These are phyloP conservation scores for Penicillium sp. DNA, from an alignment of 2,329 filamentous ascomycete species.

Conservation along the genomic window DNA sequence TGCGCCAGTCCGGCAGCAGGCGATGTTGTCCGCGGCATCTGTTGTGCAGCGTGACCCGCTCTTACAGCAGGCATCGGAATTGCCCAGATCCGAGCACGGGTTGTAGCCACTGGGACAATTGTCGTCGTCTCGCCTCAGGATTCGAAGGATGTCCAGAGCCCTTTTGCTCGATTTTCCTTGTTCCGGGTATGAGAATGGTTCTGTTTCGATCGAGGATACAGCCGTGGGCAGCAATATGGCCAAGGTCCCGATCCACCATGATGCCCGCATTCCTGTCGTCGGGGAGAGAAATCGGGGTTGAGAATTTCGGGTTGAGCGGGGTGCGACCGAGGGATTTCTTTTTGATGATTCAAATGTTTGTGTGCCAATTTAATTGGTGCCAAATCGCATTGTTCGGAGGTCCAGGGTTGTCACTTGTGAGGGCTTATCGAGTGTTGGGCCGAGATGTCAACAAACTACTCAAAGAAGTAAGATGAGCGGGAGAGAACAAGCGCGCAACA, in stretches of 20 bases:
- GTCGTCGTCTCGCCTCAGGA: conserved; percentile 36
- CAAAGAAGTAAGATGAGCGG: conserved; percentile 31
- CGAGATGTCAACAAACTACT: conserved; percentile 41
- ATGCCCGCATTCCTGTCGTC: conserved; percentile 38
- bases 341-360: not conserved
- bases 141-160: conserved; percentile 36
- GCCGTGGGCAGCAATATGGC: conserved; percentile 36
- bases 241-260: conserved; percentile 37
- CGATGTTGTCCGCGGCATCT: conserved; percentile 61
- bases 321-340: conserved; percentile 5
- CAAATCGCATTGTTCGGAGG: conserved; percentile 13
- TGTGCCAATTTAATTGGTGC: not conserved
- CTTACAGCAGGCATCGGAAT: conserved; percentile 60
- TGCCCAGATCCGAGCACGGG: conserved; percentile 57
- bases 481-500: conserved; percentile 1
- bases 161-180: conserved; percentile 26
- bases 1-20: conserved; percentile 63
- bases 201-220: conserved; percentile 33
- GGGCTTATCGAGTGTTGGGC: conserved; percentile 13
- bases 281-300: not conserved
- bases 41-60: conserved; percentile 58
- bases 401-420: not conserved
- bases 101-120: conserved; percentile 58
- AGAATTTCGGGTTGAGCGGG: not conserved
- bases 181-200: conserved; percentile 36